Evolutionary conservation across 2,329 filamentous ascomycete species (phyloP), one percentile per base, ranked within the genome.

Genomic region (Xylariaceae sp.): DNA sequence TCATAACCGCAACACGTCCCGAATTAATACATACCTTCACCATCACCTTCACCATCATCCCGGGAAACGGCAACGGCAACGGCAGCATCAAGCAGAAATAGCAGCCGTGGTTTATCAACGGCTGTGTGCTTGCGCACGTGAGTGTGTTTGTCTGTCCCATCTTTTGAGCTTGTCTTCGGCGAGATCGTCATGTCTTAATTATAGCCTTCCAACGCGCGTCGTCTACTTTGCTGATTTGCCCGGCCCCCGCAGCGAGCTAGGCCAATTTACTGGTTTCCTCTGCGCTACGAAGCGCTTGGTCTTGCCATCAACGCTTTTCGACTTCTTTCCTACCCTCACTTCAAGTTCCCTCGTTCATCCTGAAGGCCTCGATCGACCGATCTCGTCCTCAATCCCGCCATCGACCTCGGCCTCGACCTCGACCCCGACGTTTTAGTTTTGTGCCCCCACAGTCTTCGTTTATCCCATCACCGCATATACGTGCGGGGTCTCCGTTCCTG

Each of bases 71-170:
- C 39, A 57, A 29, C 12, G 11, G 29, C 3, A 41, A 6, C 40
- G 45, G 19, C 47, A 9, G 35, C 34, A 34, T 11, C 12, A 42
- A 35, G 41, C 27, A 57, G 57, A 27, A 43, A 34, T 41, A 41
- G n/a, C 29, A 43, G 41, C 47, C 41, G 9, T 26, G 44, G 29
- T 30, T n/a, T 12, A 9, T 9, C 19, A 40, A 29, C 54, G 32
- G 46, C 46, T 52, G 49, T 41, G 47, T 41, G 47, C 47, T 41
- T 45, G 29, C 39, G 56, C 45, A 50, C 43, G 50, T 51, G 43
- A 37, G 35, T 46, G 57, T 54, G 51, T 51, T 19, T 51, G 31
- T 44, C 12, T 42, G 9, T 53, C 41, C 32, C 35, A 46, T 47
- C n/a, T 34, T 19, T 32, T 29, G 6, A 34, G 12, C 44, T 41